Evolutionary conservation across 1,139 yeast species (phyloP), one percentile per base, ranked within the genome.

Genomic region (Suhomyces atakaporum): DNA sequence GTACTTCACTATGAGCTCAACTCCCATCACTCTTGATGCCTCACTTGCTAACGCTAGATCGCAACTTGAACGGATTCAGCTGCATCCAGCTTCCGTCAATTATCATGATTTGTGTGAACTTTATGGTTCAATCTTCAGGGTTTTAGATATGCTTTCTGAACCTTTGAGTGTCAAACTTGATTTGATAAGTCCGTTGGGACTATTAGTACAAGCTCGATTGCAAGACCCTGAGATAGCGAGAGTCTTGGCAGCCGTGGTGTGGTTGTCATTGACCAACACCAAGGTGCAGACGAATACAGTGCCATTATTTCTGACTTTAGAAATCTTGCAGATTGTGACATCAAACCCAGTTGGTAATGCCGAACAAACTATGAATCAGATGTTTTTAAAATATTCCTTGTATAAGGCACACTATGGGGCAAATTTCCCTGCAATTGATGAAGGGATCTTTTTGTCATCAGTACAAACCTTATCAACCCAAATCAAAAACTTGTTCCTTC

Each of bases 191-290:
- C 20, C 8, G 20, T 5, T 18, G 8, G 20, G n/a, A n/a, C n/a
- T n/a, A n/a, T n/a, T n/a, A n/a, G n/a, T n/a, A n/a, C n/a, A n/a
- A n/a, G n/a, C n/a, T n/a, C n/a, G n/a, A n/a, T n/a, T n/a, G n/a
- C n/a, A n/a, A n/a, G n/a, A n/a, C n/a, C n/a, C 13, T 10, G 14
- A 13, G 25, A 20, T 10, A 11, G 12, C 5, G n/a, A 18, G 15
- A 14, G 4, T 5, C n/a, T 18, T 18, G 20, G 20, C 20, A 18
- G 20, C 15, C 8, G 25, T 22, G 9, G 11, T 33, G 9, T 33
- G 36, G 36, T 19, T 28, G 18, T 11, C 26, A 14, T 20, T 33
- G 8, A 33, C 32, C 8, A 19, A 28, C 31, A 19, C 19, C 16
- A 27, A 23, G 9, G 28, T 33, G 11, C 31, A 24, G 28, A 20